Conservation (phyloP, 352 stramenopile species). For the Aphanomyces cochlioides region DNA sequence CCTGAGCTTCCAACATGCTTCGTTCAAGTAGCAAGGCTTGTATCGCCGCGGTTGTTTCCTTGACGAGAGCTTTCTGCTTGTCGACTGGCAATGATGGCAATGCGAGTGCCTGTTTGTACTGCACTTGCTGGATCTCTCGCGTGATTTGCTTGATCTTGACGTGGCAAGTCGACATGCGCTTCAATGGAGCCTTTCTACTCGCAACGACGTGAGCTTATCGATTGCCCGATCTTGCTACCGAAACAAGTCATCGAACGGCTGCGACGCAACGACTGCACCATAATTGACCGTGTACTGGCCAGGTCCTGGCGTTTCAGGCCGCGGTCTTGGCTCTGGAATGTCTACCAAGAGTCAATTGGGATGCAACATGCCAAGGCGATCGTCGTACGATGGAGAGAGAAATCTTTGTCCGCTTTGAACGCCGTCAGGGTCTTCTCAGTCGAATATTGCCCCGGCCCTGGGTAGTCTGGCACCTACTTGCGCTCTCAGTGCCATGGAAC, state of each 20-base stretch:
- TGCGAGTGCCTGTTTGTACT: slow-evolving; percentile 21
- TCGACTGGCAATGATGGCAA: slow-evolving; percentile 20
- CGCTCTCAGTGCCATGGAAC: too few relatives aligned
- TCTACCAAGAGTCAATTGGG: not conserved
- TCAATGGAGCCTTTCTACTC: slow-evolving; percentile 15
- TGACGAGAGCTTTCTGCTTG: slow-evolving; percentile 23
- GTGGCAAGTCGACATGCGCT: slow-evolving; percentile 11
- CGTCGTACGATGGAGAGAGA: slow-evolving; percentile 4
- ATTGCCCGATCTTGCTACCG: not conserved
- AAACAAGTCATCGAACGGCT: slow-evolving; percentile 27
- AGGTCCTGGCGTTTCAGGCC: slow-evolving; percentile 19
- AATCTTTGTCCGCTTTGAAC: slow-evolving; percentile 13
- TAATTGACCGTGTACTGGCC: slow-evolving; percentile 27
- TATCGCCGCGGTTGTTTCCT: slow-evolving; percentile 9
- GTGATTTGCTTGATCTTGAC: slow-evolving; percentile 28
- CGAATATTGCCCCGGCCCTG: slow-evolving; percentile 20
- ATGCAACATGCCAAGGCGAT: not conserved
- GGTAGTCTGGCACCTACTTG: slow-evolving; percentile 9
- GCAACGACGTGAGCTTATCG: not conserved
- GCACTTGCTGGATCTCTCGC: slow-evolving; percentile 23
- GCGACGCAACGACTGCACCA: slow-evolving; percentile 3
- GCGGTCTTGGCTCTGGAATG: not conserved
- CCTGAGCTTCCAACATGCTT: not conserved
- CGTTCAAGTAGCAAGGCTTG: slow-evolving; percentile 10
- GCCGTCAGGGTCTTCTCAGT: slow-evolving; percentile 11